These are phyloP conservation scores for Neurospora sp. DNA, from an alignment of 495 filamentous ascomycete genomes.

Conservation along the genomic window DNA sequence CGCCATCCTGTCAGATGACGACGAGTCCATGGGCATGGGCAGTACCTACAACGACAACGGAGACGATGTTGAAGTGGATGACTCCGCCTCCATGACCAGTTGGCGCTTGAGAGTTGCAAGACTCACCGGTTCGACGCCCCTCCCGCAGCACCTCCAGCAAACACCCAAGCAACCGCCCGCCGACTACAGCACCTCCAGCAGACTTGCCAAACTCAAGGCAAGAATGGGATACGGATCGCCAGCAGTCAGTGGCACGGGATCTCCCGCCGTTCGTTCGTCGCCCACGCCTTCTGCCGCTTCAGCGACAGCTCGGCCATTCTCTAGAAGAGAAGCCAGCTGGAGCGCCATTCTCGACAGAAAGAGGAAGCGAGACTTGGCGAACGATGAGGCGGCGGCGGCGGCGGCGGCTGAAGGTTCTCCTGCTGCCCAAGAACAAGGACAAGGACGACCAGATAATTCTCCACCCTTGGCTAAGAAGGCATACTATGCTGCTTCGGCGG, in stretches of 20 bases:
- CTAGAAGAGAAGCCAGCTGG: not conserved
- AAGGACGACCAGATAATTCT: not conserved
- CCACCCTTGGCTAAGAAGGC: conserved; percentile 4
- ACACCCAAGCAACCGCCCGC: not conserved
- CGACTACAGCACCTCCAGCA: not conserved
- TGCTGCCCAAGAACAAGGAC: not conserved
- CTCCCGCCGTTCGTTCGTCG: not conserved
- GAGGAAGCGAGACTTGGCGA: conserved; percentile 1
- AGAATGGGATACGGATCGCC: not conserved
- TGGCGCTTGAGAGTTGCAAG: not conserved
- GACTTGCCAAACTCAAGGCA: not conserved
- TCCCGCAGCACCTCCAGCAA: not conserved
- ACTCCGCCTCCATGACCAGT: not conserved
- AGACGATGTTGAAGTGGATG: not conserved
- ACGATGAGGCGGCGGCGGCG: not conserved
- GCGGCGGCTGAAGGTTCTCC: not conserved
- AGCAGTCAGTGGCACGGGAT: not conserved
- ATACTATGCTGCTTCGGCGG: not conserved
- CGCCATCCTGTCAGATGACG: not conserved
- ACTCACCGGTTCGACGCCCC: not conserved
- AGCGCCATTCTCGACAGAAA: not conserved
- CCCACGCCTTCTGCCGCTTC: conserved; percentile 4
- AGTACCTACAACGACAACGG: not conserved
- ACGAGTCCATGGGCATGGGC: not conserved
- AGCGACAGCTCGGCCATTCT: not conserved